Percentiles rank a stretch among this genome's conserved stretches.
phyloP scores from a whole-genome alignment of 192 early-diverging fungal species.

The Backusella liffmaniae region DNA sequence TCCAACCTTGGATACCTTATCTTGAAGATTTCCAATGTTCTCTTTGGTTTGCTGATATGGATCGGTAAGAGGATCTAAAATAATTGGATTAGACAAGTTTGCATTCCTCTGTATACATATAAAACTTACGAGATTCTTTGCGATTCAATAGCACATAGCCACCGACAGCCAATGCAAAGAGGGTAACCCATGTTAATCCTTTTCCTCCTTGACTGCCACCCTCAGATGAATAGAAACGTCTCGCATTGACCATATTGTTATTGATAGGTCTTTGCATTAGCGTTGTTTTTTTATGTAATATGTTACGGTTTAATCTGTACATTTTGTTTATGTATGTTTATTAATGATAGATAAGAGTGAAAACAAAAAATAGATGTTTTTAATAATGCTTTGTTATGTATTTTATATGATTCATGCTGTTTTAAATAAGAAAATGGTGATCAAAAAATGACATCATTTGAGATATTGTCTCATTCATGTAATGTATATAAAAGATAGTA shows the following conservation, averaged over 20 bases:
- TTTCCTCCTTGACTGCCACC: background rate
- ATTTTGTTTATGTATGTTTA: background rate
- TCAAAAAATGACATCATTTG: constrained; percentile 3
- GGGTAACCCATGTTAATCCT: background rate
- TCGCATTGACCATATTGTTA: background rate
- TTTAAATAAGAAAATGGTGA: constrained; percentile 1
- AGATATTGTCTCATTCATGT: background rate
- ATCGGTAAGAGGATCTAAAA: background rate
- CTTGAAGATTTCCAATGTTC: background rate
- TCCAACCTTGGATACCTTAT: background rate
- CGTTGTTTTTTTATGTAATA: background rate
- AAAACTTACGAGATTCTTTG: background rate
- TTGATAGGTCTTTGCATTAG: background rate
- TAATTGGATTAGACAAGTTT: background rate
- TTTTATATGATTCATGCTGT: constrained; percentile 5
- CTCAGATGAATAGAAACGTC: background rate
- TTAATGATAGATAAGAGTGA: background rate
- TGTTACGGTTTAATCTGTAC: background rate
- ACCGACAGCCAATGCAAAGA: background rate
- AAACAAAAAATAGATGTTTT: background rate
- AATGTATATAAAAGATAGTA: background rate
- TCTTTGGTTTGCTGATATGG: background rate
- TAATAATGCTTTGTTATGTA: background rate
- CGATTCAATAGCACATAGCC: background rate
- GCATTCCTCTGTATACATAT: background rate